Conservation (phyloP, 805 yeast species). For the Kazachstania taianensis region DNA sequence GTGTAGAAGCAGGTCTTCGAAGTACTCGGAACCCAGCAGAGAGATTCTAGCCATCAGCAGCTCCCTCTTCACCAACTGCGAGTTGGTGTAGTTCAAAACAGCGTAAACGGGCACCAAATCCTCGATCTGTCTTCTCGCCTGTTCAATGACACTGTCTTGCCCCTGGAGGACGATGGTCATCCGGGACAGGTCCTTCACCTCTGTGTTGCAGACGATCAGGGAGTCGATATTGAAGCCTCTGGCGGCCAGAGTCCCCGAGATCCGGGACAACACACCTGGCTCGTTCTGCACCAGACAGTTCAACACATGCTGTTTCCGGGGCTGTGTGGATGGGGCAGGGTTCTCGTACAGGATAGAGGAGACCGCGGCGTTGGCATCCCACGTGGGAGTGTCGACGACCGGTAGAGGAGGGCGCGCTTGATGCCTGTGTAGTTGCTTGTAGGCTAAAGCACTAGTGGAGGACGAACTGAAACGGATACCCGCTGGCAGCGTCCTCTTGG, state of each 20-base stretch:
- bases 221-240: constrained; percentile 98
- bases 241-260: constrained; percentile 93
- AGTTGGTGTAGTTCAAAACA: constrained; percentile 83
- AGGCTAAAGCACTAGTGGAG: constrained; percentile 89
- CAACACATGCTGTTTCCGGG: constrained; percentile 76
- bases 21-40: constrained; percentile 94
- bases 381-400: constrained; percentile 81
- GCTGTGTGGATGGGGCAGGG: constrained; percentile 45
- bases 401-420: constrained; percentile 85
- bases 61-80: constrained; percentile 87
- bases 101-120: constrained; percentile 98
- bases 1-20: constrained; percentile 84
- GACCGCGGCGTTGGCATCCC: constrained; percentile 96
- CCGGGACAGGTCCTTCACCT: constrained; percentile 86
- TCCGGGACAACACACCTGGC: constrained; percentile 91
- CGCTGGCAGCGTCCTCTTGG: background rate
- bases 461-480: constrained; percentile 43
- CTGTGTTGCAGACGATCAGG: constrained; percentile 91
- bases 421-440: constrained; percentile 82
- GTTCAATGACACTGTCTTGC: constrained; percentile 93
- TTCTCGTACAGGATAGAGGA: constrained; percentile 92
- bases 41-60: constrained; percentile 85
- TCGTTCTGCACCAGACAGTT: constrained; percentile 97
- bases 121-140: constrained; percentile 95
- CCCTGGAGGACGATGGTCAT: constrained; percentile 95